Conservation (phyloP, 768 basidiomycete genomes). For the Leccinum variicolor region DNA sequence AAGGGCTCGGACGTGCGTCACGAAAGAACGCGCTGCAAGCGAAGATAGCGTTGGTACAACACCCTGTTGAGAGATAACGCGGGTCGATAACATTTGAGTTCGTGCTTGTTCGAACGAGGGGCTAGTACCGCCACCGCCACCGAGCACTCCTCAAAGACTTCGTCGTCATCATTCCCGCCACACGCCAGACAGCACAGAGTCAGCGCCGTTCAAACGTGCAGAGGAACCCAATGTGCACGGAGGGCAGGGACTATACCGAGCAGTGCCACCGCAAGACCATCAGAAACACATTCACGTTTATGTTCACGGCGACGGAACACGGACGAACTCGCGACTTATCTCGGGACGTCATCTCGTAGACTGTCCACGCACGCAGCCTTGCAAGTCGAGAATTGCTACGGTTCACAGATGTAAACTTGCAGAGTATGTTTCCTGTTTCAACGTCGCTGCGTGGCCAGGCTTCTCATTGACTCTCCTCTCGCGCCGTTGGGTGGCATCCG, state of each 20-base stretch:
- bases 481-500: too few relatives aligned
- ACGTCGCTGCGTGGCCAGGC: not conserved
- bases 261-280: conserved; percentile 5
- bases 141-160: too few relatives aligned
- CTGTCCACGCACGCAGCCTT: conserved; percentile 46
- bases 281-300: not conserved
- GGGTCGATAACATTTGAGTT: conserved; percentile 18
- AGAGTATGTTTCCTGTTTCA: conserved; percentile 37
- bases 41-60: conserved; percentile 44
- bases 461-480: too few relatives aligned
- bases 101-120: too few relatives aligned
- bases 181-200: conserved; percentile 24
- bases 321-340: conserved; percentile 52
- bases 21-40: conserved; percentile 53
- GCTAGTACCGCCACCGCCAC: too few relatives aligned
- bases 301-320: conserved; percentile 47
- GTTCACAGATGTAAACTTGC: conserved; percentile 59
- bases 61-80: conserved; percentile 31
- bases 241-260: conserved; percentile 40
- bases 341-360: conserved; percentile 43
- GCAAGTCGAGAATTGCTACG: conserved; percentile 59
- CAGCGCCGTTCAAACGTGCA: not conserved
- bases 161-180: too few relatives aligned
- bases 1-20: conserved; percentile 40
- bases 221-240: conserved; percentile 15